Conservation (phyloP, 306 rosid species). For the Lathyrus aphaca region DNA sequence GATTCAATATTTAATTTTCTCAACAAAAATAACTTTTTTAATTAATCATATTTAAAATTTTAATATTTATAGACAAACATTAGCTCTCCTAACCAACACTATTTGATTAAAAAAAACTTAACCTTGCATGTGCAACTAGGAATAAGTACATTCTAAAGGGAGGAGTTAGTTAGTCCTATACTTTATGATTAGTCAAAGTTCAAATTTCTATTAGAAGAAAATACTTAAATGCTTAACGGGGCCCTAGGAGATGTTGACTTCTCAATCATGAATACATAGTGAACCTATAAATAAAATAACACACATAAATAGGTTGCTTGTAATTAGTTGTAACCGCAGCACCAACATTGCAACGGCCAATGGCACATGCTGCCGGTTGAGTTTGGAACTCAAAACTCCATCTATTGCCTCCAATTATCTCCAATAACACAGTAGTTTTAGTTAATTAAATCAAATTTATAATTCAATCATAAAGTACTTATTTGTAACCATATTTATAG, state of each 20-base stretch:
- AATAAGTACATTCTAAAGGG: background rate
- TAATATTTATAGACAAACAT: too few species aligned
- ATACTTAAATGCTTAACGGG: background rate
- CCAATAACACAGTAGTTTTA: slow-evolving; percentile 23
- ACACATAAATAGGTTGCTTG: slow-evolving; percentile 12
- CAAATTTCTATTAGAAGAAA: background rate
- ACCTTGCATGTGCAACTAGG: background rate
- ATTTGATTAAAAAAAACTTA: too few species aligned
- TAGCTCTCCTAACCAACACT: too few species aligned
- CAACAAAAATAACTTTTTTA: too few species aligned
- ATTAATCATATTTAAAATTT: too few species aligned
- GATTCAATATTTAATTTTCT: too few species aligned
- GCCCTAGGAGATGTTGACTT: background rate
- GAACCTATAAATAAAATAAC: slow-evolving; percentile 5
- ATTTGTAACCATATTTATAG: slow-evolving; percentile 42
- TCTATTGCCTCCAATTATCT: slow-evolving; percentile 37
- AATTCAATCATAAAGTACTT: slow-evolving; percentile 38
- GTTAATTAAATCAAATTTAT: background rate
- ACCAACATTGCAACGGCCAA: slow-evolving; percentile 54
- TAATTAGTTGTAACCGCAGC: slow-evolving; percentile 34
- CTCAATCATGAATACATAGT: background rate
- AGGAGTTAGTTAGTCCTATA: background rate
- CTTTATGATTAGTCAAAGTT: background rate
- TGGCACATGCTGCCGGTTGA: slow-evolving; percentile 47
- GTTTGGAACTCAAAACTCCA: slow-evolving; percentile 41